These are phyloP conservation scores for Amanita pseudoporphyria DNA, from an alignment of 768 basidiomycete genomes.

Conservation along the genomic window DNA sequence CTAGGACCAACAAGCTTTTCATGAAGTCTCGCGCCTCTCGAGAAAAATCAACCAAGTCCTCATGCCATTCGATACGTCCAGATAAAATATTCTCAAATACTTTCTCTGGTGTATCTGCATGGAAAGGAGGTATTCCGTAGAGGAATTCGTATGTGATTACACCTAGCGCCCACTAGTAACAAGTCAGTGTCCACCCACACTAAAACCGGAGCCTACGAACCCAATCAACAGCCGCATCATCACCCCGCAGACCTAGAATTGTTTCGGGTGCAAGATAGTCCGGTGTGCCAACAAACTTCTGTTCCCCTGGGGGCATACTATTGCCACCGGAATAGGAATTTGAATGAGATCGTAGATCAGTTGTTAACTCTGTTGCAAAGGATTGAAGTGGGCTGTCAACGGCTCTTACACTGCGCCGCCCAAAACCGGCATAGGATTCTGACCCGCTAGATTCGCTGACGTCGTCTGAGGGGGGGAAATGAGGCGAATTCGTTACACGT, in stretches of 20 bases:
- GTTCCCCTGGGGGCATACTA: slow-evolving; percentile 70
- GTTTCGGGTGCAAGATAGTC: slow-evolving; percentile 96
- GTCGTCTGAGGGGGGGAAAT: slow-evolving; percentile 68
- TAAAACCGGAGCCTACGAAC: slow-evolving; percentile 34
- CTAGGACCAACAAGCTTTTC: slow-evolving; percentile 71
- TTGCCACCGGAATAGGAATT: slow-evolving; percentile 50
- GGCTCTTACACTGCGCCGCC: slow-evolving; percentile 35
- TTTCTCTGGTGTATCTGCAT: slow-evolving; percentile 93
- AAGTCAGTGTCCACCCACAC: slow-evolving; percentile 8
- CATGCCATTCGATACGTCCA: slow-evolving; percentile 91
- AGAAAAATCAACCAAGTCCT: slow-evolving; percentile 83
- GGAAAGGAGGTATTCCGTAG: slow-evolving; percentile 95
- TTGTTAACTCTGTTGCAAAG: slow-evolving; percentile 79
- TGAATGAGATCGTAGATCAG: slow-evolving; percentile 73
- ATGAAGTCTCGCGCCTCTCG: slow-evolving; percentile 87
- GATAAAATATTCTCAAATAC: slow-evolving; percentile 99
- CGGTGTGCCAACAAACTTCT: slow-evolving; percentile 95
- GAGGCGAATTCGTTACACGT: slow-evolving; percentile 55
- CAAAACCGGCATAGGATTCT: slow-evolving; percentile 54
- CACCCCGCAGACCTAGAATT: slow-evolving; percentile 89
- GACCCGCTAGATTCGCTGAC: slow-evolving; percentile 81
- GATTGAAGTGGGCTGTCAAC: slow-evolving; percentile 79
- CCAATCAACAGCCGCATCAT: slow-evolving; percentile 96
- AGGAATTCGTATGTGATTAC: slow-evolving; percentile 98
- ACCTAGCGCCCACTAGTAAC: slow-evolving; percentile 87